Evolutionary conservation across 306 rosid genomes (phyloP).

Genomic region (Cucumis hystrix): DNA sequence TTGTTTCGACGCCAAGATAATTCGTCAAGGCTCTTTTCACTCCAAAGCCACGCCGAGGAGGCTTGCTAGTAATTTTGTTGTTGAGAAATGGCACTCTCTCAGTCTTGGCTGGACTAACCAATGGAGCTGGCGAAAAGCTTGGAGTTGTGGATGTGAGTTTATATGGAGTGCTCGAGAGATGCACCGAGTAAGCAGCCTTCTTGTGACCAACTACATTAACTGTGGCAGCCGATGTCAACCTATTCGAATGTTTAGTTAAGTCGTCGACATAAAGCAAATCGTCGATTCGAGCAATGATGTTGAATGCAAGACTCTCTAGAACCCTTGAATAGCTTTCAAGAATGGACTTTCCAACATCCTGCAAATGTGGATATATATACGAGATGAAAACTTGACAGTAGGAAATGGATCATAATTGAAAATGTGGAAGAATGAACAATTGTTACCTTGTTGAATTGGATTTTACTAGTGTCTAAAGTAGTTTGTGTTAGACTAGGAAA

Average conservation of each 20-base stretch:
- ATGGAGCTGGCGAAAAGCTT: conserved; percentile 44
- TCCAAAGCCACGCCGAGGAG: conserved; percentile 60
- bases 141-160: conserved; percentile 34
- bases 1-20: conserved; percentile 79
- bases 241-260: conserved; percentile 61
- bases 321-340: conserved; percentile 94
- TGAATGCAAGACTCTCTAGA: conserved; percentile 82
- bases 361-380: conserved; percentile 15
- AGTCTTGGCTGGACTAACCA: conserved; percentile 68
- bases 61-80: conserved; percentile 23
- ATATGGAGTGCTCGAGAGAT: conserved; percentile 68
- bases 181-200: conserved; percentile 43
- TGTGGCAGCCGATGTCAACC: conserved; percentile 36
- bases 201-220: conserved; percentile 46
- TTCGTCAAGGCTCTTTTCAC: conserved; percentile 80
- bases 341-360: conserved; percentile 92
- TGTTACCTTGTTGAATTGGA: conserved; percentile 76
- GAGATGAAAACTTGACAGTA: background rate
- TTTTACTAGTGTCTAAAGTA: conserved; percentile 74
- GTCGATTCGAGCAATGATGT: conserved; percentile 79
- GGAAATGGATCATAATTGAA: background rate
- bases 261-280: conserved; percentile 80
- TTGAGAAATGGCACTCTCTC: conserved; percentile 76
- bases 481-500: conserved; percentile 87
- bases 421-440: background rate